Percentiles rank a stretch among this genome's conserved stretches.
Evolutionary conservation across 139 green algal genomes (phyloP).

Genomic region (Chlorella sorokiniana): DNA sequence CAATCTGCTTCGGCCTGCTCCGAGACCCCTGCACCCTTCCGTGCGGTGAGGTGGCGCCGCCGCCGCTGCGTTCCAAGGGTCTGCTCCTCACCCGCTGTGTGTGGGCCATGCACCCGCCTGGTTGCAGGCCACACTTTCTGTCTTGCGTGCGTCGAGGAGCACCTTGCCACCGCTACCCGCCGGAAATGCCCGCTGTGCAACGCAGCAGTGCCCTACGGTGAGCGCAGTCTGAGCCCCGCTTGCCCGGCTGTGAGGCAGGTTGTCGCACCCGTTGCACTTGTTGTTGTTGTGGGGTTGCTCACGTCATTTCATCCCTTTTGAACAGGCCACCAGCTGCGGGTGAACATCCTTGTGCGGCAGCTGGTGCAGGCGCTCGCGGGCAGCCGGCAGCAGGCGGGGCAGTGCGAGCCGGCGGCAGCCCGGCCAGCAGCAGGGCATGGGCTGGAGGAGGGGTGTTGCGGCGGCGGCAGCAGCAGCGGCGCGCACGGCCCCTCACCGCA

Average conservation of each 20-base stretch:
- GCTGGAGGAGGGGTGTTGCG: not conserved
- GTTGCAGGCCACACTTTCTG: constrained; percentile 2
- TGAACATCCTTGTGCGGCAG: not conserved
- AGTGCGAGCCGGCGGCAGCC: not conserved
- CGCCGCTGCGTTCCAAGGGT: not conserved
- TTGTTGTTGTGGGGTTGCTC: not conserved
- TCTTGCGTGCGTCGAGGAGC: not conserved
- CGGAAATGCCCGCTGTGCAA: not conserved
- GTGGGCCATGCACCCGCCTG: not conserved
- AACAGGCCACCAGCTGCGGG: not conserved
- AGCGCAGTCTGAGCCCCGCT: not conserved
- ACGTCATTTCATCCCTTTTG: not conserved
- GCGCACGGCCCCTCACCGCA: not conserved
- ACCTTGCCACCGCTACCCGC: not conserved
- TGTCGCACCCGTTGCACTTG: not conserved
- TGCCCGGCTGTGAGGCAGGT: not conserved
- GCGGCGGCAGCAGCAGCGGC: not conserved
- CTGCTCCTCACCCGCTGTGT: not conserved
- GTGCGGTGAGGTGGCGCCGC: not conserved
- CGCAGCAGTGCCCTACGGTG: not conserved
- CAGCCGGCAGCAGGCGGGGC: not conserved
- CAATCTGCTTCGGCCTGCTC: not conserved
- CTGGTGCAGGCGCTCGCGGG: not conserved
- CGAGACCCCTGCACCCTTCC: not conserved
- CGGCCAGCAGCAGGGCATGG: not conserved